Evolutionary conservation across 768 basidiomycete genomes (phyloP), one percentile per base, ranked within the genome.

Genomic region (Boletus coccyginus): DNA sequence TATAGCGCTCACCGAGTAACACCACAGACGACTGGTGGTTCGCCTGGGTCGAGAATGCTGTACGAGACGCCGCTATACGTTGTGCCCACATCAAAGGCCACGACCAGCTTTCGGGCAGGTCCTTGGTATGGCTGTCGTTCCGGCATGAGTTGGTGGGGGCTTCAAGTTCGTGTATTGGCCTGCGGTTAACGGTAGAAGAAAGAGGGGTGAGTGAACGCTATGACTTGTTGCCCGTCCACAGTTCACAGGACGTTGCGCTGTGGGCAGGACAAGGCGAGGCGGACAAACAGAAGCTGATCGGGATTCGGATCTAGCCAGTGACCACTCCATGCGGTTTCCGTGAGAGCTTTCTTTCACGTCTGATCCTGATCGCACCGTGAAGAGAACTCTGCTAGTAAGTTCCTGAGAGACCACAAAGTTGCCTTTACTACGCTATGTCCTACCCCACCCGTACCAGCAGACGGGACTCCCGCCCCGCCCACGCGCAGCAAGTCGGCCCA

Each of bases 61-160:
- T 82, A 82, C 0, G 77, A 78, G 10, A 82, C 70, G 5, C 79
- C 79, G 35, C 80, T 81, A 46, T 68, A 81, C 3, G 79, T 82
- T 2, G 78, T 83, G 9, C 82, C 82, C 3, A 83, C 64, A 53
- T 83, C 82, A 38, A 83, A 78, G 0, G 79, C 79, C 27, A 83
- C 58, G 6, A 82, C 75, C 7, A 83, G 68, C 54, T 75, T 76
- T 39, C 75, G 74, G 32, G 62, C 55, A 9, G 69, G n/a, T 17
- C 81, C 81, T 32, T 61, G 63, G 68, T 77, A 80, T 3, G 74
- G 72, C 33, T 67, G 59, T 63, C 77, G 61, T 45, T 63, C 63
- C 43, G 60, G 62, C 71, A 73, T 72, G 19, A n/a, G n/a, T n/a
- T n/a, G n/a, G n/a, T n/a, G n/a, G n/a, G n/a, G n/a, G n/a, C n/a